A percentile compares a stretch with the other conserved stretches of the same genome.
phyloP scores from a whole-genome alignment of 169 alveolate species.

The Plasmodium coatneyi region DNA sequence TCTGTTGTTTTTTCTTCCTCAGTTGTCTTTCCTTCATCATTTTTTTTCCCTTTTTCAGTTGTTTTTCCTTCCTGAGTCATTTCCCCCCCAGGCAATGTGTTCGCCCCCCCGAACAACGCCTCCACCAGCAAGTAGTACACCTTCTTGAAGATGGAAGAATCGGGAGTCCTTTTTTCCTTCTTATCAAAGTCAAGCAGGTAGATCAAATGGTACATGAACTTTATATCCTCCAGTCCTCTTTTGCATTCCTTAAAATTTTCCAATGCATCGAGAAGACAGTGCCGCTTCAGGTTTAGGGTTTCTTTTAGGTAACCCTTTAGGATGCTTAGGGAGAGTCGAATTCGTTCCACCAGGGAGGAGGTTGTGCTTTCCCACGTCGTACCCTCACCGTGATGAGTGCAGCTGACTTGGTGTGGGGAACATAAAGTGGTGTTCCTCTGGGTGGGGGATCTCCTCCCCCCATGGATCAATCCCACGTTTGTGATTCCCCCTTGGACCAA shows the following conservation, averaged over 20 bases:
- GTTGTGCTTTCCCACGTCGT: background rate
- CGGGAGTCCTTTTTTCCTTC: constrained; percentile 2
- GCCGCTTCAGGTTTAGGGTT: constrained; percentile 21
- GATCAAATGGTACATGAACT: constrained; percentile 24
- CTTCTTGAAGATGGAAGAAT: constrained; percentile 16
- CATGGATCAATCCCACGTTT: background rate
- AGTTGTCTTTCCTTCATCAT: background rate
- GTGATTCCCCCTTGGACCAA: background rate
- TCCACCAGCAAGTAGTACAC: constrained; percentile 42
- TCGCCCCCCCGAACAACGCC: background rate
- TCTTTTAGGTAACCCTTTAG: constrained; percentile 19
- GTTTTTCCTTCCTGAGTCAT: background rate
- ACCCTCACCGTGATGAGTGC: background rate
- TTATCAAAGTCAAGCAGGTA: constrained; percentile 14
- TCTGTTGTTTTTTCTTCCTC: background rate
- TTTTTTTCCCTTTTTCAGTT: background rate
- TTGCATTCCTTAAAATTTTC: constrained; percentile 24
- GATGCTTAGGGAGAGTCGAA: background rate
- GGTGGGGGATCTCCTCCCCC: background rate
- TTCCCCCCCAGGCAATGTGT: background rate
- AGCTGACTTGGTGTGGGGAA: background rate
- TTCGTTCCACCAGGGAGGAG: background rate
- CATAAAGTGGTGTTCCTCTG: background rate
- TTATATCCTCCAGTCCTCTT: constrained; percentile 57
- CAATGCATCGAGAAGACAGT: constrained; percentile 20